Evolutionary conservation across 805 yeast species (phyloP).

Genomic region (Cyberlindnera samutprakarnensis): DNA sequence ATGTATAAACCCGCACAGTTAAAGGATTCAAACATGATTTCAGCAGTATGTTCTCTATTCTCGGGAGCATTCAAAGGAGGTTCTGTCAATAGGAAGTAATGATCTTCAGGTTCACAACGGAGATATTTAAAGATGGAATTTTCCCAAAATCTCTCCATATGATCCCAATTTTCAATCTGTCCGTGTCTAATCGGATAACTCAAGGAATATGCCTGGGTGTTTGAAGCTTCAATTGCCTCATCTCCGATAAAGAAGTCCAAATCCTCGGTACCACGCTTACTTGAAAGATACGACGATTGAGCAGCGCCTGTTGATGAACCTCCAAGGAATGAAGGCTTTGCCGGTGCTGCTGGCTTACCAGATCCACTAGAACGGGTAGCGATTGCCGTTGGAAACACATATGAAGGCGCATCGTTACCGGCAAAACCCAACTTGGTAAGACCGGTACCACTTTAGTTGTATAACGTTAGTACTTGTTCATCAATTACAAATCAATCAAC

Average conservation of each 20-base stretch:
- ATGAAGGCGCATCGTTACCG: conserved; percentile 96
- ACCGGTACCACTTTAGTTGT: conserved; percentile 83
- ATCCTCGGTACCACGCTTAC: conserved; percentile 86
- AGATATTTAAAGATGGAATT: conserved; percentile 92
- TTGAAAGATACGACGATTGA: conserved; percentile 18
- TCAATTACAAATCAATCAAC: too few species aligned
- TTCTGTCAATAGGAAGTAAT: conserved; percentile 89
- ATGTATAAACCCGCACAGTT: conserved; percentile 98
- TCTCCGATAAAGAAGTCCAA: conserved; percentile 93
- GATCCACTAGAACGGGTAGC: conserved; percentile 52
- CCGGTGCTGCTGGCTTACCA: conserved; percentile 34
- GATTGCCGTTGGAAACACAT: conserved; percentile 95
- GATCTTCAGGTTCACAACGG: conserved; percentile 98
- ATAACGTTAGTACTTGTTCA: conserved; percentile 14
- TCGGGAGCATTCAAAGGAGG: conserved; percentile 99
- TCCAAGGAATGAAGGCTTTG: conserved; percentile 36
- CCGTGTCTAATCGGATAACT: conserved; percentile 95
- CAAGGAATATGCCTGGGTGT: conserved; percentile 81
- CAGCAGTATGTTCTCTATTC: conserved; percentile 97
- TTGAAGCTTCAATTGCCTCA: conserved; percentile 88
- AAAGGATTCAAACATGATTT: conserved; percentile 97
- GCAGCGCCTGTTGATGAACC: conserved; percentile 14
- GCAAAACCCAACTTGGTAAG: conserved; percentile 96
- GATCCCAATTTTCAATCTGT: conserved; percentile 98
- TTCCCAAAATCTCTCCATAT: conserved; percentile 99